Base-by-base conservation (phyloP, 1,139 yeast genomes). In the Spathaspora sp. region DNA sequence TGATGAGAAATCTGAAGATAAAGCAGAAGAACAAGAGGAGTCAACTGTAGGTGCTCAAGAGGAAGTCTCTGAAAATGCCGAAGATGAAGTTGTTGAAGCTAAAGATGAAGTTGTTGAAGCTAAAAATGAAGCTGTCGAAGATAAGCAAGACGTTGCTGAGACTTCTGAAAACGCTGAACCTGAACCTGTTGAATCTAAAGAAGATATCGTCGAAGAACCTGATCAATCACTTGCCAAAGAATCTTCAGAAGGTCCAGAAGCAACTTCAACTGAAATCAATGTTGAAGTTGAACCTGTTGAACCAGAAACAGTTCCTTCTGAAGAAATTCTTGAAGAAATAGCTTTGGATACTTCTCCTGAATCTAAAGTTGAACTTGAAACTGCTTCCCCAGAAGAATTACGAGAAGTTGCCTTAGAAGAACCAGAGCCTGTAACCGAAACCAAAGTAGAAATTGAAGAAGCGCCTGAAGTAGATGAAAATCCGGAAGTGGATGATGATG, bases 171-270 rank as follows among this genome's bases (percentile, higher is more conserved):
- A 7, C 8, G 43, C 41, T 33, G 57, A 44, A 40, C 29, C 48
- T 15, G 53, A 46, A 60, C 64, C 45, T 38, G 44, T 57, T 48
- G 42, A 63, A 56, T 50, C 52, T 56, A 31, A 57, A 51, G 47
- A 51, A 48, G 40, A 51, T 38, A 45, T 56, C 47, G 38, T 61
- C 55, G 51, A 51, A 56, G 38, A 59, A 56, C 45, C 60, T 15
- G 20, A 40, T 41, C 47, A 43, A 34, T 16, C 34, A 8, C 25
- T 31, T 18, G 40, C 17, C 4, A 43, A 29, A 11, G 38, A 38
- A 38, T 7, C 20, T 18, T 37, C 18, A 7, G 45, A 29, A 11
- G 38, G 33, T 31, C 11, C 20, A 10, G 34, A 41, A 18, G 45
- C 46, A 39, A 37, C 43, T 6, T 31, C 43, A 29, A 29, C 45